Evolutionary conservation across 768 basidiomycete genomes (phyloP).

Genomic region (Mycena albidolilacea): DNA sequence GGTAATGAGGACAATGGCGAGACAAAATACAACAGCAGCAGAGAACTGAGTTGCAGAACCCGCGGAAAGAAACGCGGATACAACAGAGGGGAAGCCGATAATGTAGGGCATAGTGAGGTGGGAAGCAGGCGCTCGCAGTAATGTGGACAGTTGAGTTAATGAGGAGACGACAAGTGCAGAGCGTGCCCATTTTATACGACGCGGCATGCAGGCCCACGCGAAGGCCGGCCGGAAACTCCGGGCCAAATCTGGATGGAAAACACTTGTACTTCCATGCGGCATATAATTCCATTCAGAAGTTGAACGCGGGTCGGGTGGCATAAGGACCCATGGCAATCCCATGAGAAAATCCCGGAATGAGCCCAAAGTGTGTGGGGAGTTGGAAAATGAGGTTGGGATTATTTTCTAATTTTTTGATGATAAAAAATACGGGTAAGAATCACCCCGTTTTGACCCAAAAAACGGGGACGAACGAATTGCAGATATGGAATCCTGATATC

Average conservation of each 20-base stretch:
- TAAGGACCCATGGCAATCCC: no score
- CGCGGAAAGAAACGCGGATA: slow-evolving; percentile 65
- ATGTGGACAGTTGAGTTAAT: slow-evolving; percentile 28
- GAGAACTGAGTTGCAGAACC: slow-evolving; percentile 65
- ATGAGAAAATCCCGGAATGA: no score
- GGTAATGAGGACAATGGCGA: slow-evolving; percentile 60
- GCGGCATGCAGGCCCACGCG: slow-evolving; percentile 31
- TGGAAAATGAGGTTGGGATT: no score
- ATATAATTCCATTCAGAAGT: slow-evolving; percentile 22
- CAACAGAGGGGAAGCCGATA: slow-evolving; percentile 64
- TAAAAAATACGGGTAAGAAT: no score
- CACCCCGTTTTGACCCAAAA: no score
- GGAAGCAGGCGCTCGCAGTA: slow-evolving; percentile 1
- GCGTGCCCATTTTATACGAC: slow-evolving; percentile 34
- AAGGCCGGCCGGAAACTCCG: slow-evolving; percentile 31
- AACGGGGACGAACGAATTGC: no score
- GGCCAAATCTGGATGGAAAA: slow-evolving; percentile 33
- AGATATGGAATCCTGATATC: no score
- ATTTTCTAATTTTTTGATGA: no score
- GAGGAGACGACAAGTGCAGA: slow-evolving; percentile 38
- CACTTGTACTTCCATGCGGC: slow-evolving; percentile 10
- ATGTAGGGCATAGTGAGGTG: slow-evolving; percentile 63
- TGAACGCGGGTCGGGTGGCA: background rate
- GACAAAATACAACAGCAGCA: slow-evolving; percentile 62
- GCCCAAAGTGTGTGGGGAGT: no score